These are phyloP conservation scores for Aspergillus sp. DNA, from an alignment of 2,329 filamentous ascomycete genomes.

Conservation along the genomic window DNA sequence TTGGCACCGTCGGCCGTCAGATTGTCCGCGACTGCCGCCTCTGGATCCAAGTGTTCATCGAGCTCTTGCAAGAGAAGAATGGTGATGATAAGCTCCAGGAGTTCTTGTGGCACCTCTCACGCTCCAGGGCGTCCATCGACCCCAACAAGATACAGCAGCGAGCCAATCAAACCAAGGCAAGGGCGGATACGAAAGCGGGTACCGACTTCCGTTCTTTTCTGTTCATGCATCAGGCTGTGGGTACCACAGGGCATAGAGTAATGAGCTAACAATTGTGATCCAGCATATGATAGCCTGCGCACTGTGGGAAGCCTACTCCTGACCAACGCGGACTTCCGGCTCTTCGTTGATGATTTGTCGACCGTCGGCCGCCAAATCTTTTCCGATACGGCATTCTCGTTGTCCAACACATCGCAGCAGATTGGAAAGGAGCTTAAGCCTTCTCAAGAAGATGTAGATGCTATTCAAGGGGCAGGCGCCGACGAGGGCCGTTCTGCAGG, in stretches of 20 bases:
- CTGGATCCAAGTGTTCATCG: conserved; percentile 77
- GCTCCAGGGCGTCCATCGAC: conserved; percentile 71
- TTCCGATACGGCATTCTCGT: conserved; percentile 76
- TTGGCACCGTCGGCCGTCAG: conserved; percentile 75
- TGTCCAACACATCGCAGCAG: conserved; percentile 74
- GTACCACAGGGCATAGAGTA: neutral
- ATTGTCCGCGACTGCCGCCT: conserved; percentile 71
- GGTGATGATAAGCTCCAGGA: conserved; percentile 83
- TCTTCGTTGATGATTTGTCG: conserved; percentile 78
- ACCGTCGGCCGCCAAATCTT: conserved; percentile 82
- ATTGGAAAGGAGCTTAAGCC: conserved; percentile 74
- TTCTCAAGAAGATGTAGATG: conserved; percentile 60
- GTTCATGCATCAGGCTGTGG: neutral
- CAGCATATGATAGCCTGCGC: conserved; percentile 77
- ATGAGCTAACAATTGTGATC: conserved; percentile 9
- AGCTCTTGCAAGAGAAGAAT: conserved; percentile 83
- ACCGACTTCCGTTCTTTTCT: conserved; percentile 10
- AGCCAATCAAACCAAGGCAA: conserved; percentile 64
- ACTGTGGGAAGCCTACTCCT: conserved; percentile 83
- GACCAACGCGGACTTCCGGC: conserved; percentile 85
- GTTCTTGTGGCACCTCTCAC: conserved; percentile 80
- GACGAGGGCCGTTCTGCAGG: conserved; percentile 55
- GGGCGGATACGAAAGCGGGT: conserved; percentile 72
- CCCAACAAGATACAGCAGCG: conserved; percentile 62
- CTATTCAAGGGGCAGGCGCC: conserved; percentile 49